Base-by-base conservation (phyloP, 2,329 filamentous ascomycete genomes). In the Hortaea sp. region DNA sequence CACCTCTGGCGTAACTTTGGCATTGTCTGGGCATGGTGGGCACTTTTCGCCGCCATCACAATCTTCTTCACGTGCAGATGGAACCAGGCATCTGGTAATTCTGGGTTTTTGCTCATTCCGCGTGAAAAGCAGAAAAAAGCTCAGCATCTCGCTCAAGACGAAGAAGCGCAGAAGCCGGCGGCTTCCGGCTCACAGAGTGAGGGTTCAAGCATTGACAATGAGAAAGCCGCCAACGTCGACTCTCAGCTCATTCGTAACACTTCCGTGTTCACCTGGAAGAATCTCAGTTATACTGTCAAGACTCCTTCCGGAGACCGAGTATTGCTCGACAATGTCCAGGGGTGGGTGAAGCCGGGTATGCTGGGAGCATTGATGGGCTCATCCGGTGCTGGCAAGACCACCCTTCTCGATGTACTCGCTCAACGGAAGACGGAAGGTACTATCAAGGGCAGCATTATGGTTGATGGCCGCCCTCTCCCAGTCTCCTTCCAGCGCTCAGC, bases 381-480 rank as follows among this genome's bases (percentile, higher is more conserved):
- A 11, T 76, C 72, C 3, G 77, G 77, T n/a, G 88, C 87, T 4
- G 88, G 88, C 41, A 94, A 94, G 68, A 92, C 87, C 0, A 92
- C 88, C 0, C 70, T 94, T 0, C 70, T 94, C 2, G 85, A 94
- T 57, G 85, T 89, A 1, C 69, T 94, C 7, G 79, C 80, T 1
- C 68, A 74, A 5, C 67, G 81, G 47, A 81, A 80, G 63, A 82
- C 76, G 51, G 78, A 81, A 49, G 80, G 80, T 53, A 76, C 81
- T 5, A 77, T 84, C 43, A 66, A 65, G 30, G 81, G 81, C 39
- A 76, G 82, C 50, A 76, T 80, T 44, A 69, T 84, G 20, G 73
- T 84, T 6, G 79, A 83, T 55, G 79, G 79, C 7, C 52, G 52
- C 30, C 47, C 56, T 7, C 57, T 32, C 53, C 60, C n/a, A 69